Conservation (phyloP, 176 grass and related monocot genomes). For the Oryza coarctata region DNA sequence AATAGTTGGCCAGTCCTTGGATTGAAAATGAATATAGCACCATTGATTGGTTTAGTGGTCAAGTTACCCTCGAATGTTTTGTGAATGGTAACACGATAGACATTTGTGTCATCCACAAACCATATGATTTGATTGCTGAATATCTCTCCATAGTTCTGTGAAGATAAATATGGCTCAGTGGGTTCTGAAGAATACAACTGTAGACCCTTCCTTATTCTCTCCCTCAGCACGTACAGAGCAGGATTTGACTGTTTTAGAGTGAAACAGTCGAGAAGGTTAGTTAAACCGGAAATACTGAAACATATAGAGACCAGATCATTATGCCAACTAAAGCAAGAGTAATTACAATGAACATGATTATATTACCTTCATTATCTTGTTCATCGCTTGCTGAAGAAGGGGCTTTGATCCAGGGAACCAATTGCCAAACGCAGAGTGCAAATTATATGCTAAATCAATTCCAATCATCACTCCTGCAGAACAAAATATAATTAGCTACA, state of each 20-base stretch:
- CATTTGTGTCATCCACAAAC: slow-evolving; percentile 99
- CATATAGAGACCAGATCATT: no score
- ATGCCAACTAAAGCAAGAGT: neutral
- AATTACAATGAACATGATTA: slow-evolving; percentile 14
- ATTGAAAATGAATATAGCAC: slow-evolving; percentile 99
- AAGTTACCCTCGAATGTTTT: slow-evolving; percentile 99
- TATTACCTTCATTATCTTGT: slow-evolving; percentile 99
- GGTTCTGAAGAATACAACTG: slow-evolving; percentile 98
- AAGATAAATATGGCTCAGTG: slow-evolving; percentile 95
- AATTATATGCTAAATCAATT: slow-evolving; percentile 90
- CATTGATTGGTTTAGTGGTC: slow-evolving; percentile 95
- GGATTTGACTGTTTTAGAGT: slow-evolving; percentile 85
- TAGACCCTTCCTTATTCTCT: slow-evolving; percentile 94
- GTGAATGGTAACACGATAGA: slow-evolving; percentile 94
- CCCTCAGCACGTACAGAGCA: slow-evolving; percentile 88
- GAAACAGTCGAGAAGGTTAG: slow-evolving; percentile 19
- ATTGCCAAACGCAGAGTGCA: slow-evolving; percentile 93
- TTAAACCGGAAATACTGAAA: neutral
- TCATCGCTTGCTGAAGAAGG: slow-evolving; percentile 93
- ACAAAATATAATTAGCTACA: slow-evolving; percentile 26
- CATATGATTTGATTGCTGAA: slow-evolving; percentile 99
- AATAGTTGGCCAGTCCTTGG: slow-evolving; percentile 96
- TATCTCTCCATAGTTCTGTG: slow-evolving; percentile 98
- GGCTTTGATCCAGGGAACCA: slow-evolving; percentile 99
- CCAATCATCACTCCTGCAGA: slow-evolving; percentile 97